Evolutionary conservation across 495 filamentous ascomycete genomes (phyloP).

Genomic region (Neurospora sp.): DNA sequence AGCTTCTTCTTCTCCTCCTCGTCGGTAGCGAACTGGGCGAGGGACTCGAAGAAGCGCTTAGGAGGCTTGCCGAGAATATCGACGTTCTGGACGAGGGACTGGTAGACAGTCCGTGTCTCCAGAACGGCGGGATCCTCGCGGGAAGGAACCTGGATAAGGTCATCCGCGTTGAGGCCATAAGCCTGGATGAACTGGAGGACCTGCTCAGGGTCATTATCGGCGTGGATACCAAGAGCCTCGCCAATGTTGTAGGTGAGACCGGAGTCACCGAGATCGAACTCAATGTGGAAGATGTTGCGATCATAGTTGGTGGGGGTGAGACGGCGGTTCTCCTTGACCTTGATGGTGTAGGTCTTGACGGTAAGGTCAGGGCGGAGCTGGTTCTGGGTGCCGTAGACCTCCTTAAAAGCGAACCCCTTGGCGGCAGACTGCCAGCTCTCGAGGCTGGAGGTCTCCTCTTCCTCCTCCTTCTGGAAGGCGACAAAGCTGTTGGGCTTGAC

Average conservation of each 20-base stretch:
- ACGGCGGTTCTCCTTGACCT: slow-evolving; percentile 89
- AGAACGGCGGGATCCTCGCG: slow-evolving; percentile 67
- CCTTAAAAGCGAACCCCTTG: slow-evolving; percentile 85
- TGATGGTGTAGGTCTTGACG: slow-evolving; percentile 76
- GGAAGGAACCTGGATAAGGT: slow-evolving; percentile 81
- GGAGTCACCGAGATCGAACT: slow-evolving; percentile 87
- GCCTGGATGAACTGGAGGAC: slow-evolving; percentile 79
- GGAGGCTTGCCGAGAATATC: slow-evolving; percentile 96
- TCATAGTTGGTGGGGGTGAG: slow-evolving; percentile 85
- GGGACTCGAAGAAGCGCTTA: slow-evolving; percentile 91
- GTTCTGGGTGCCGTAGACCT: slow-evolving; percentile 69
- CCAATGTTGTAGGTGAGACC: slow-evolving; percentile 94
- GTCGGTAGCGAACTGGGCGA: slow-evolving; percentile 78
- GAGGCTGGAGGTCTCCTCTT: slow-evolving; percentile 53
- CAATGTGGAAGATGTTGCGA: slow-evolving; percentile 99
- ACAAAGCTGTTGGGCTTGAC: slow-evolving; percentile 72
- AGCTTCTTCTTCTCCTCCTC: slow-evolving; percentile 74
- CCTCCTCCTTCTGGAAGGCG: slow-evolving; percentile 66
- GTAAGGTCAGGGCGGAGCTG: slow-evolving; percentile 75
- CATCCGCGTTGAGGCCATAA: slow-evolving; percentile 73
- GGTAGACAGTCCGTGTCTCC: slow-evolving; percentile 89
- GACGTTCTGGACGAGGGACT: slow-evolving; percentile 84
- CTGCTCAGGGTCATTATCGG: slow-evolving; percentile 74
- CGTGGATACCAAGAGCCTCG: slow-evolving; percentile 94
- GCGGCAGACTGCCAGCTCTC: slow-evolving; percentile 72